These are phyloP conservation scores for Dryas integrifolia DNA, from an alignment of 331 rosid genomes.

Conservation along the genomic window DNA sequence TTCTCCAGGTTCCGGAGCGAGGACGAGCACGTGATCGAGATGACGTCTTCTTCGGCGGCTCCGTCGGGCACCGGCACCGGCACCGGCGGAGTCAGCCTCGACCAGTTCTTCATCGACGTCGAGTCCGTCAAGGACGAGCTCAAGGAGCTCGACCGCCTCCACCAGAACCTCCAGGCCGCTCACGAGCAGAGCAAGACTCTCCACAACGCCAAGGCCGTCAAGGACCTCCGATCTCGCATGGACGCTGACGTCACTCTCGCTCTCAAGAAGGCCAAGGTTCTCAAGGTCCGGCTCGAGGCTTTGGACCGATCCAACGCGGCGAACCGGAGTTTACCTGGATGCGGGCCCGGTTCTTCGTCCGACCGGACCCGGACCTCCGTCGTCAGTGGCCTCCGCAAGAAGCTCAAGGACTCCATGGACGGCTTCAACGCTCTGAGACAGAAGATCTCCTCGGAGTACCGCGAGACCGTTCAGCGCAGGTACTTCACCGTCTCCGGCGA, in stretches of 20 bases:
- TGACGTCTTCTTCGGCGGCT: slow-evolving; percentile 31
- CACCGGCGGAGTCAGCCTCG: slow-evolving; percentile 50
- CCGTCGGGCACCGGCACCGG: slow-evolving; percentile 1
- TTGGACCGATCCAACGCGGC: slow-evolving; percentile 91
- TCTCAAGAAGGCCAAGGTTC: slow-evolving; percentile 77
- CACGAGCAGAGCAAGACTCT: slow-evolving; percentile 81
- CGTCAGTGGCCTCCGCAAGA: slow-evolving; percentile 82
- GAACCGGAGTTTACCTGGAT: slow-evolving; percentile 64
- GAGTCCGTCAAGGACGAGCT: slow-evolving; percentile 83
- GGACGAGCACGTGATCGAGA: slow-evolving; percentile 70
- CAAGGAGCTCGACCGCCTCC: slow-evolving; percentile 59
- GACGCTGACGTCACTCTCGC: slow-evolving; percentile 72
- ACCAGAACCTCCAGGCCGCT: slow-evolving; percentile 39
- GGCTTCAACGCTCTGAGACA: slow-evolving; percentile 56
- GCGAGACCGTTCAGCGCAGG: slow-evolving; percentile 89
- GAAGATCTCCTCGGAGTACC: slow-evolving; percentile 70
- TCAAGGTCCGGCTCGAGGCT: slow-evolving; percentile 77
- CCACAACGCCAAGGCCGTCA: slow-evolving; percentile 72
- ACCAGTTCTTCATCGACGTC: slow-evolving; percentile 75
- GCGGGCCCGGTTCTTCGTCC: slow-evolving; percentile 91
- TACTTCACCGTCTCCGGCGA: slow-evolving; percentile 94
- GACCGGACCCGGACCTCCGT: slow-evolving; percentile 86
- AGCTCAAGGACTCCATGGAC: slow-evolving; percentile 85
- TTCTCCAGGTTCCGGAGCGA: slow-evolving; percentile 69
- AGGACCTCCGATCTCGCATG: slow-evolving; percentile 83